Evolutionary conservation across 768 basidiomycete genomes (phyloP).

Genomic region (Hypholoma fasciculare): DNA sequence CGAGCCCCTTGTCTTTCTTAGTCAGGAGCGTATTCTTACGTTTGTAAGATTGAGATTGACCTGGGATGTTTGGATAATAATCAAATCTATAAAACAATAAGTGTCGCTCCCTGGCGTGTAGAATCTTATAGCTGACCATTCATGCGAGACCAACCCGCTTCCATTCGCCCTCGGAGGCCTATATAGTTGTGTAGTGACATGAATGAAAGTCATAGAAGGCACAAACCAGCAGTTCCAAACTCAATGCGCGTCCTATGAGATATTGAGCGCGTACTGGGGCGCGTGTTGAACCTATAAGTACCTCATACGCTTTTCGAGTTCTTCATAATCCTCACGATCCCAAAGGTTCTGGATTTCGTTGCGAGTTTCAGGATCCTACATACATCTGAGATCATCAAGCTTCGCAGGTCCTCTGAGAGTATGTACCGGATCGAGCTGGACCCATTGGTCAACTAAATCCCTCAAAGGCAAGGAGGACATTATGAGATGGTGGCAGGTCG

Average conservation of each 20-base stretch:
- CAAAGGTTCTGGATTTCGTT: constrained; percentile 49
- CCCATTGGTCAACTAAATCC: constrained; percentile 38
- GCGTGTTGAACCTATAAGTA: constrained; percentile 16
- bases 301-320: constrained; percentile 62
- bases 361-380: constrained; percentile 51
- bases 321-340: constrained; percentile 38
- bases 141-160: constrained; percentile 90
- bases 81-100: constrained; percentile 50
- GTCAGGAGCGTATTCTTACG: not conserved
- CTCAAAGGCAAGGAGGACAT: constrained; percentile 13
- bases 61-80: constrained; percentile 81
- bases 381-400: not conserved
- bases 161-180: constrained; percentile 83
- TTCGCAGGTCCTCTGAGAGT: not conserved
- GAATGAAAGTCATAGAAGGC: not conserved
- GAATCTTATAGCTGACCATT: constrained; percentile 47
- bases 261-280: not conserved
- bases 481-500: not conserved
- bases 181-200: not conserved
- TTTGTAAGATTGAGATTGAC: constrained; percentile 30
- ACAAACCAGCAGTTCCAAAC: constrained; percentile 83
- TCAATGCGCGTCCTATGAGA: constrained; percentile 63
- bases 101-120: not conserved
- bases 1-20: constrained; percentile 59
- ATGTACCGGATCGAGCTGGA: constrained; percentile 35